Evolutionary conservation across 805 yeast species (phyloP).

Genomic region (Candida mattraensis): DNA sequence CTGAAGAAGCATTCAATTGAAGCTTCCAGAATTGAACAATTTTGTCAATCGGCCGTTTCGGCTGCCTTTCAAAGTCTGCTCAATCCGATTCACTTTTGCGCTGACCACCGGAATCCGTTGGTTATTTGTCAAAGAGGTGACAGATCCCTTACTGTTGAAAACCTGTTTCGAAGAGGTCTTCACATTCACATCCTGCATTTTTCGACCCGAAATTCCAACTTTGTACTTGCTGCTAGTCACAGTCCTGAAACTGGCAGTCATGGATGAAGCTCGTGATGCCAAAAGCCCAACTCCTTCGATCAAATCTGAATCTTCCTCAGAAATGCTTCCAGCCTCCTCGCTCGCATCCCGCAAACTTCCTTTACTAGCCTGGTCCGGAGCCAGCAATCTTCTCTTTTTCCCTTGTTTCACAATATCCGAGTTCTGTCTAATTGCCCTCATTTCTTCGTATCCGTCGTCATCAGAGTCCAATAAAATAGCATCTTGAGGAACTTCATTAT

Average conservation of each 20-base stretch:
- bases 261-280: conserved; percentile 25
- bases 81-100: conserved; percentile 20
- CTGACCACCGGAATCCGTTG: conserved; percentile 10
- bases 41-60: conserved; percentile 13
- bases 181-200: conserved; percentile 31
- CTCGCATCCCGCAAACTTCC: conserved; percentile 8
- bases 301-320: too few species aligned
- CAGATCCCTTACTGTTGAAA: conserved; percentile 28
- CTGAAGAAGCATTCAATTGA: conserved; percentile 6
- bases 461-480: conserved; percentile 38
- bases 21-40: conserved; percentile 18
- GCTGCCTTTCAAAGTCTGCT: conserved; percentile 17
- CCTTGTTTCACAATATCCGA: conserved; percentile 50
- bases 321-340: too few species aligned
- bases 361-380: too few species aligned
- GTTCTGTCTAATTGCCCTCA: conserved; percentile 48
- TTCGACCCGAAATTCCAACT: conserved; percentile 26
- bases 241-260: conserved; percentile 31
- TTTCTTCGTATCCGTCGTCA: conserved; percentile 36
- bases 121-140: conserved; percentile 25
- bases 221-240: conserved; percentile 15
- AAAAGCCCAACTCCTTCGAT: conserved; percentile 25
- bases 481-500: conserved; percentile 26
- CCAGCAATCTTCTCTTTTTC: conserved; percentile 8
- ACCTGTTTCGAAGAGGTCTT: conserved; percentile 28